Conservation (phyloP, 2,329 filamentous ascomycete genomes). For the Fusarium torulosum region DNA sequence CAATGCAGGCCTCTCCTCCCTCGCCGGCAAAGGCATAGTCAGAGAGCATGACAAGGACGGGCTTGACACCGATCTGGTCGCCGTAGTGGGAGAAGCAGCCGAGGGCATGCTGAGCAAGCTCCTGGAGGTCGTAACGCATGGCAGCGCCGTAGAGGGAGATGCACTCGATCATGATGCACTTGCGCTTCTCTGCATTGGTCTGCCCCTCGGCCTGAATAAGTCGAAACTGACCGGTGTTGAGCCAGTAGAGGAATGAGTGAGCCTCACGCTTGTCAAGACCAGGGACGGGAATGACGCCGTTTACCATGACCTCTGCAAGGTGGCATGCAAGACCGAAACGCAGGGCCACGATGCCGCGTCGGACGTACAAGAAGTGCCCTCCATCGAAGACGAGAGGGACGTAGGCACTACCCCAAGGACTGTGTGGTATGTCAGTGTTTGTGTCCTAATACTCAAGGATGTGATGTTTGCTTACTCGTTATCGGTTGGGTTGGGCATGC, state of each 20-base stretch:
- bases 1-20: background rate
- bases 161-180: background rate
- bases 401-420: background rate
- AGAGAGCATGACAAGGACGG: background rate
- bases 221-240: background rate
- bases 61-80: background rate
- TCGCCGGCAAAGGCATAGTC: background rate
- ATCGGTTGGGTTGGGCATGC: background rate
- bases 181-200: background rate
- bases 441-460: background rate
- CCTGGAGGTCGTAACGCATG: background rate
- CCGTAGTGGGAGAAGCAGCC: background rate
- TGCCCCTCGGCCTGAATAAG: no score
- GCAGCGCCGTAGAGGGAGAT: background rate
- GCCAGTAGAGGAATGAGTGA: background rate
- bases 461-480: background rate
- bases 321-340: background rate
- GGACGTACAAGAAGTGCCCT: background rate
- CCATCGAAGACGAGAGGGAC: background rate
- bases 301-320: background rate
- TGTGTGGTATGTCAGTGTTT: background rate
- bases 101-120: background rate
- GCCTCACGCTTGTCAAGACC: background rate
- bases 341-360: background rate
- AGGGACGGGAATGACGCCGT: background rate